phyloP scores from a whole-genome alignment of 345 rosid genomes.

The Syzygium jambos region DNA sequence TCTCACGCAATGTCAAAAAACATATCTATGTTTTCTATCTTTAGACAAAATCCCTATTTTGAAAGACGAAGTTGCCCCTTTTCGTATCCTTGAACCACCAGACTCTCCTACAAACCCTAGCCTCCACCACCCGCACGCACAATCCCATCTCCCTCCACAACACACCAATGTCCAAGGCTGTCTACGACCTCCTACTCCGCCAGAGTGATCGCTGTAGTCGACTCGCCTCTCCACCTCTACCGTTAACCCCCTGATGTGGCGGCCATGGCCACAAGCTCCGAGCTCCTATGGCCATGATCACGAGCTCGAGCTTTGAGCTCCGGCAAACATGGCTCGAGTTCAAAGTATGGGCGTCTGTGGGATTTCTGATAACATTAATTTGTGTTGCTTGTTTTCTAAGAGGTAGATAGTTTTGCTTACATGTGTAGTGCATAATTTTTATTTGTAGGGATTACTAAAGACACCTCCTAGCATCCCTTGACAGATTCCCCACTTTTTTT shows the following conservation, averaged over 20 bases:
- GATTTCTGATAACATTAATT: not conserved
- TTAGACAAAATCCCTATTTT: not conserved
- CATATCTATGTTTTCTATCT: not conserved
- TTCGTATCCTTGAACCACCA: not conserved
- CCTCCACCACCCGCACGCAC: not conserved
- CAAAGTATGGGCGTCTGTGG: not conserved
- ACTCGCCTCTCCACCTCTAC: not conserved
- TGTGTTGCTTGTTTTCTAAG: not conserved
- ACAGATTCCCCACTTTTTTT: not conserved
- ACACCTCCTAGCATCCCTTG: not conserved
- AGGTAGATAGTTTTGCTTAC: not conserved
- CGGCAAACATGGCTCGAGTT: not conserved
- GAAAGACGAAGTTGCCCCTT: not conserved
- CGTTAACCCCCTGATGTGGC: not conserved
- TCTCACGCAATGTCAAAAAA: not conserved
- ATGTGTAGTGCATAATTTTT: not conserved
- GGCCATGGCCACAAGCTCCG: not conserved
- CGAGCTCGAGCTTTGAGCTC: not conserved
- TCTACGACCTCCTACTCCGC: not conserved
- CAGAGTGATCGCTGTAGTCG: not conserved
- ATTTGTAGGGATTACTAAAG: not conserved
- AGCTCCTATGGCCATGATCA: not conserved
- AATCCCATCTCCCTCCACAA: not conserved
- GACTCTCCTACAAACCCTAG: not conserved
- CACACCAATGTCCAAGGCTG: not conserved